These are phyloP conservation scores for Cornus controversa DNA, from an alignment of 148 eudicot genomes.

Conservation along the genomic window DNA sequence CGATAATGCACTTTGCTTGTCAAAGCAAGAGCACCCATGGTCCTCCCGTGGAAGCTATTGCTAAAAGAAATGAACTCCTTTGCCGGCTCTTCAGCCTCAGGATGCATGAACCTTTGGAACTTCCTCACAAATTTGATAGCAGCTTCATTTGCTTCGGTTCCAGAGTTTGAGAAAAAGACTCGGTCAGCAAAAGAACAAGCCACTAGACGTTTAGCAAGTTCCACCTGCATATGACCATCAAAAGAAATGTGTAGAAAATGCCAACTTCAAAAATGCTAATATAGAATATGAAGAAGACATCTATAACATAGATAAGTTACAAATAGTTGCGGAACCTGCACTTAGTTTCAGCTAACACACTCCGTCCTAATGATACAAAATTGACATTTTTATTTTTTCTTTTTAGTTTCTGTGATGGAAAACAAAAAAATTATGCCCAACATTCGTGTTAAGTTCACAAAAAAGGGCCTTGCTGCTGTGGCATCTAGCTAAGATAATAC, in stretches of 20 bases:
- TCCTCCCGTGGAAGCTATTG: slow-evolving; percentile 90
- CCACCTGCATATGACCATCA: slow-evolving; percentile 44
- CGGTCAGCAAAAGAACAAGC: slow-evolving; percentile 84
- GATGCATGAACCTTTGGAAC: slow-evolving; percentile 55
- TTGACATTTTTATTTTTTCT: too few relatives aligned
- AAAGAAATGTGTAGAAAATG: neutral
- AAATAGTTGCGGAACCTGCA: too few relatives aligned
- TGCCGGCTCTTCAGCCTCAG: slow-evolving; percentile 48
- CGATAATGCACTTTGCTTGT: slow-evolving; percentile 93
- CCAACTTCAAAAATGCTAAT: too few relatives aligned
- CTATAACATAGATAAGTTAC: too few relatives aligned
- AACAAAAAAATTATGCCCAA: too few relatives aligned
- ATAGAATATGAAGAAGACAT: too few relatives aligned
- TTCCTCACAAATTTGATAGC: slow-evolving; percentile 92
- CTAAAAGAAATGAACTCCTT: slow-evolving; percentile 66
- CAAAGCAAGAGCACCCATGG: slow-evolving; percentile 84
- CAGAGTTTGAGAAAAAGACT: slow-evolving; percentile 85
- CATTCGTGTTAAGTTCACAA: too few relatives aligned
- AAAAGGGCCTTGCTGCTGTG: too few relatives aligned
- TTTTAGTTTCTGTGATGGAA: too few relatives aligned
- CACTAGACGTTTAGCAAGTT: slow-evolving; percentile 81
- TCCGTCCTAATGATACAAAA: too few relatives aligned
- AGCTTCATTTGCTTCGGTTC: slow-evolving; percentile 96
- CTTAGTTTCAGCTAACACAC: too few relatives aligned
- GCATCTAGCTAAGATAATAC: too few relatives aligned